A percentile compares a stretch with the other conserved stretches of the same genome.
These are phyloP conservation scores for Marasmius tenuissimus DNA, from an alignment of 1,284 basidiomycete species.

Conservation along the genomic window DNA sequence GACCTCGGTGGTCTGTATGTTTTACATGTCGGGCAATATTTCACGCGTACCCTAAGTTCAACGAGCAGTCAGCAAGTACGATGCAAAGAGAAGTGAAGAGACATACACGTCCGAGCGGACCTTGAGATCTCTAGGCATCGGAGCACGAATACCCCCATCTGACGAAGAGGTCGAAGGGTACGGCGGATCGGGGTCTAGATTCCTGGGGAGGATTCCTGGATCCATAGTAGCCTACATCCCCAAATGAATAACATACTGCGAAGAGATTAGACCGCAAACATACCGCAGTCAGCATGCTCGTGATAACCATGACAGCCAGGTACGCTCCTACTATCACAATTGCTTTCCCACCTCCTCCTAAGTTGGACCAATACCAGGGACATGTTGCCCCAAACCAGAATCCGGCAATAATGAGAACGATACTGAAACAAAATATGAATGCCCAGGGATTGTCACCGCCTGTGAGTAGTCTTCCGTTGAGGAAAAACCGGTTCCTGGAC, in stretches of 20 bases:
- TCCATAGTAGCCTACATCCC: constrained; percentile 71
- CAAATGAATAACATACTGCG: constrained; percentile 5
- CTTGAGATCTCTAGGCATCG: constrained; percentile 79
- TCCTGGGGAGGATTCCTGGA: constrained; percentile 86
- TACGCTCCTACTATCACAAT: constrained; percentile 77
- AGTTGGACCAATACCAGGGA: constrained; percentile 83
- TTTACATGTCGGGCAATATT: constrained; percentile 89
- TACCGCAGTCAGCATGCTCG: constrained; percentile 76
- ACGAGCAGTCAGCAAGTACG: constrained; percentile 3
- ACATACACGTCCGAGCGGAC: constrained; percentile 79
- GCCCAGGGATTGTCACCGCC: constrained; percentile 86
- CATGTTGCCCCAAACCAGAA: constrained; percentile 85
- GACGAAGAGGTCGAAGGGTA: constrained; percentile 60
- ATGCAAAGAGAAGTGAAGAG: constrained; percentile 7
- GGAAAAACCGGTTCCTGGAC: constrained; percentile 76
- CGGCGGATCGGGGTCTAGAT: constrained; percentile 83
- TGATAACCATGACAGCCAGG: constrained; percentile 72
- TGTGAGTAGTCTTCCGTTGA: constrained; percentile 69
- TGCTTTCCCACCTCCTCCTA: constrained; percentile 54
- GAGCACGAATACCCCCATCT: constrained; percentile 59
- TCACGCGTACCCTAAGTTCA: constrained; percentile 73
- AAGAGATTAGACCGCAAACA: constrained; percentile 25
- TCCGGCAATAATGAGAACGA: constrained; percentile 70
- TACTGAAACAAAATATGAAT: constrained; percentile 61
- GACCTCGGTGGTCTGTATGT: constrained; percentile 89